A percentile compares a stretch with the other conserved stretches of the same genome.
phyloP scores from a whole-genome alignment of 2,329 filamentous ascomycete genomes.

The Xylaria sp. region DNA sequence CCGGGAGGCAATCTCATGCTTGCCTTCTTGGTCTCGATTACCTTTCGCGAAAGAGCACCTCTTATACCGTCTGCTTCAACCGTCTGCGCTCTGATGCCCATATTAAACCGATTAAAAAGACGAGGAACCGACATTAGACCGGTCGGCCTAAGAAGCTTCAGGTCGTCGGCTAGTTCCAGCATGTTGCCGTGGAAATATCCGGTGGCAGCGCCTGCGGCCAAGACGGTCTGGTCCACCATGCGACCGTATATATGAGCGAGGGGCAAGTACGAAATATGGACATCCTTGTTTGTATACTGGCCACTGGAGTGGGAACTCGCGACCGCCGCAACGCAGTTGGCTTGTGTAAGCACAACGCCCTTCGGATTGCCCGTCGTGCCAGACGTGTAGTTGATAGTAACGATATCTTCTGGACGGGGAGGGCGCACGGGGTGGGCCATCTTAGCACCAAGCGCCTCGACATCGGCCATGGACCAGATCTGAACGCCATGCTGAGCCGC shows the following conservation, averaged over 20 bases:
- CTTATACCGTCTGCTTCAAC: constrained; percentile 78
- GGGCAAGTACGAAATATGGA: constrained; percentile 84
- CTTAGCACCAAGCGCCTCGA: constrained; percentile 77
- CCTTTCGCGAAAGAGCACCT: constrained; percentile 78
- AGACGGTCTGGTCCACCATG: constrained; percentile 73
- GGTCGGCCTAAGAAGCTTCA: constrained; percentile 84
- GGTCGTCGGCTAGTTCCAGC: constrained; percentile 80
- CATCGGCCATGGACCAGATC: constrained; percentile 77
- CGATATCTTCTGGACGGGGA: constrained; percentile 72
- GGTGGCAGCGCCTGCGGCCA: constrained; percentile 73
- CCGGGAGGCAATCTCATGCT: constrained; percentile 71
- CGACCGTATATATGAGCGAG: constrained; percentile 94
- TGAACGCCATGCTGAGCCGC: constrained; percentile 74
- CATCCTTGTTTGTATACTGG: constrained; percentile 56
- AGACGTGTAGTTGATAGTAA: constrained; percentile 91
- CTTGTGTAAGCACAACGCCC: constrained; percentile 81
- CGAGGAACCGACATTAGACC: constrained; percentile 87
- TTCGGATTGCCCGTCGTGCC: constrained; percentile 84
- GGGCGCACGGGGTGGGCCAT: constrained; percentile 71
- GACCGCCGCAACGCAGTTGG: constrained; percentile 75
- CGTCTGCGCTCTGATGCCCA: constrained; percentile 78
- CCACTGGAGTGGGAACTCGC: constrained; percentile 61
- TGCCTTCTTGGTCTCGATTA: constrained; percentile 79
- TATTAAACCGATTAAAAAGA: constrained; percentile 87
- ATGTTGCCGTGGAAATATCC: constrained; percentile 97